Percentiles rank a stretch among this genome's conserved stretches.
Evolutionary conservation across 2,329 filamentous ascomycete genomes (phyloP).

Genomic region (Fusarium longipes): DNA sequence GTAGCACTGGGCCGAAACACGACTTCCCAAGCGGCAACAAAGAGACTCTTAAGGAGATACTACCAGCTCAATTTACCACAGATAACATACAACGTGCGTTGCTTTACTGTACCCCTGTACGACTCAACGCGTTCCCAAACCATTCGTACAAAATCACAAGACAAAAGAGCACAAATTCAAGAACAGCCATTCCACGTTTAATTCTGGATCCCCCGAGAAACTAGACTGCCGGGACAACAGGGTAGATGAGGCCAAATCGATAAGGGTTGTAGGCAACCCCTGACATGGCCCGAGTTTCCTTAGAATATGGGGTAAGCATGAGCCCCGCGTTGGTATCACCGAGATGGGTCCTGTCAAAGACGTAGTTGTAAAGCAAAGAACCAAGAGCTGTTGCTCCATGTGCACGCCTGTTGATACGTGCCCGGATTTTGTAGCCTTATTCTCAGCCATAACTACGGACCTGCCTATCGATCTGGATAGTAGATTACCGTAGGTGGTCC

Average conservation of each 20-base stretch:
- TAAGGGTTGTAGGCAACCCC: background rate
- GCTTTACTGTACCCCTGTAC: background rate
- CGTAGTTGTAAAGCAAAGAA: constrained; percentile 10
- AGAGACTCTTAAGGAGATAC: background rate
- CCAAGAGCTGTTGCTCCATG: background rate
- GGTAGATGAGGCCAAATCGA: background rate
- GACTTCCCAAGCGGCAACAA: background rate
- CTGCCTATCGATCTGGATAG: background rate
- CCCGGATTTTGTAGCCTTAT: background rate
- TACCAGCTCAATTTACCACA: background rate
- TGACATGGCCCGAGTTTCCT: background rate
- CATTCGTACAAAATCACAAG: background rate
- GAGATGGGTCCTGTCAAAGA: constrained; percentile 17
- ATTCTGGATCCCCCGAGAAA: background rate
- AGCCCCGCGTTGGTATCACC: constrained; percentile 8
- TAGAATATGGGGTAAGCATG: background rate
- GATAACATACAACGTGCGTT: background rate
- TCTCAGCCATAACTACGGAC: background rate
- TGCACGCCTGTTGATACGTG: constrained; percentile 8
- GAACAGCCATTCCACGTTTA: background rate
- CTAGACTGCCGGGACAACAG: background rate
- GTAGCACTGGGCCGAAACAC: background rate
- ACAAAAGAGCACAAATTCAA: background rate
- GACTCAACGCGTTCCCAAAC: background rate
- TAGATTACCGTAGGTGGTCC: background rate